Evolutionary conservation across 306 rosid genomes (phyloP).

Genomic region (Sesbania bispinosa): DNA sequence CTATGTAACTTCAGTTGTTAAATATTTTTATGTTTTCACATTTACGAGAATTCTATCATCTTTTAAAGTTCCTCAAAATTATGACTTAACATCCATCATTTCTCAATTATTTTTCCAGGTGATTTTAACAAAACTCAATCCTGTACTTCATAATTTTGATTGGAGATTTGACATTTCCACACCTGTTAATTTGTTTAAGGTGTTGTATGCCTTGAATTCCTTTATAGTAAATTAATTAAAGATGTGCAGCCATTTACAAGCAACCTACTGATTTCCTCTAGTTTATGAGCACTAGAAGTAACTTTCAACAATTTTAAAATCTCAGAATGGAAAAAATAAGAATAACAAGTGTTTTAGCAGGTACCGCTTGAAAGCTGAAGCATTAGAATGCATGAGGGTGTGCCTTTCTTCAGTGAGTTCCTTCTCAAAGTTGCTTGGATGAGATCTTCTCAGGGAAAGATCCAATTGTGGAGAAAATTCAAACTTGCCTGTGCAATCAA

Average conservation of each 20-base stretch:
- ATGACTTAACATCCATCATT: not conserved
- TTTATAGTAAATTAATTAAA: not conserved
- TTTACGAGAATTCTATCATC: not conserved
- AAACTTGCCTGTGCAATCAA: constrained; percentile 47
- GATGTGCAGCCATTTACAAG: constrained; percentile 4
- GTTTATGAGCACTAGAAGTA: not conserved
- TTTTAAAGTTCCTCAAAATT: not conserved
- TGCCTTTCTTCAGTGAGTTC: constrained; percentile 53
- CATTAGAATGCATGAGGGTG: constrained; percentile 65
- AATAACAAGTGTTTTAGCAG: constrained; percentile 7
- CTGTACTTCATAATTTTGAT: too few relatives aligned
- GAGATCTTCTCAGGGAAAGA: constrained; percentile 80
- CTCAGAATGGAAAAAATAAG: not conserved
- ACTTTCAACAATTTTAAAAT: not conserved
- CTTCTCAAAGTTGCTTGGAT: constrained; percentile 49
- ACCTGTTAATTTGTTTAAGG: not conserved
- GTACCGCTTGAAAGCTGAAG: constrained; percentile 88
- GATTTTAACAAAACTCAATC: too few relatives aligned
- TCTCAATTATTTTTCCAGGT: too few relatives aligned
- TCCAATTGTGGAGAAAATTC: constrained; percentile 65
- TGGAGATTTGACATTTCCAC: too few relatives aligned
- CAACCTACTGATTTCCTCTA: not conserved
- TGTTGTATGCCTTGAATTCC: not conserved
- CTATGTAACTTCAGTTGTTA: not conserved
- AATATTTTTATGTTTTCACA: not conserved